A percentile compares a stretch with the other conserved stretches of the same genome.
These are phyloP conservation scores for Penicillium fuscoglaucum DNA, from an alignment of 2,329 filamentous ascomycete species.

Conservation along the genomic window DNA sequence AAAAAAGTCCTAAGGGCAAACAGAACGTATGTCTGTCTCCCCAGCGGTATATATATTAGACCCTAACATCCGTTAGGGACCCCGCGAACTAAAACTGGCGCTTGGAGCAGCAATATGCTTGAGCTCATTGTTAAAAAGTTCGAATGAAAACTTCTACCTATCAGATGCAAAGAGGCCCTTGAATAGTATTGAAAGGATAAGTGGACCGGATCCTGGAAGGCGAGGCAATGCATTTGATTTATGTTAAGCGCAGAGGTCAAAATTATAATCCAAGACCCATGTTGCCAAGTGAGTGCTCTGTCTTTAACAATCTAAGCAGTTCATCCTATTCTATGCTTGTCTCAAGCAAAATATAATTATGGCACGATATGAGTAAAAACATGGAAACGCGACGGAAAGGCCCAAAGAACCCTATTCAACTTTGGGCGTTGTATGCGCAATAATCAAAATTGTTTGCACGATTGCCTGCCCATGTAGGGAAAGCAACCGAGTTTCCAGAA, in stretches of 20 bases:
- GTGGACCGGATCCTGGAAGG: no score
- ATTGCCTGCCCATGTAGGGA: neutral
- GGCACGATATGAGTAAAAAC: neutral
- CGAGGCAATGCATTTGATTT: no score
- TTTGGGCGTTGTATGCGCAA: neutral
- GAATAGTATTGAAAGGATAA: no score
- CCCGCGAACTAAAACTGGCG: no score
- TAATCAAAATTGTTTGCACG: neutral
- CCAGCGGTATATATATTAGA: no score
- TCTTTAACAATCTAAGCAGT: neutral
- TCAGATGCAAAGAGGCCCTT: no score
- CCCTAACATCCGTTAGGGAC: no score
- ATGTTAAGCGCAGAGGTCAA: neutral
- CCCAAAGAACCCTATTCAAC: neutral
- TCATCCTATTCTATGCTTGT: neutral
- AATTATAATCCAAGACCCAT: neutral
- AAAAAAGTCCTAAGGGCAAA: no score
- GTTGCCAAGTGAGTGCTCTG: neutral
- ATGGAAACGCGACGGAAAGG: neutral
- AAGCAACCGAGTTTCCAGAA: neutral
- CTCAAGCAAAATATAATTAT: neutral
- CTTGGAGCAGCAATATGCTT: no score
- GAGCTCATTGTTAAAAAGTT: no score
- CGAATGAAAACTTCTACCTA: no score
- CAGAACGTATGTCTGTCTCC: no score